A percentile compares a stretch with the other conserved stretches of the same genome.
phyloP scores from a whole-genome alignment of 371 early-diverging fungal genomes.

The Catenaria anguillulae region DNA sequence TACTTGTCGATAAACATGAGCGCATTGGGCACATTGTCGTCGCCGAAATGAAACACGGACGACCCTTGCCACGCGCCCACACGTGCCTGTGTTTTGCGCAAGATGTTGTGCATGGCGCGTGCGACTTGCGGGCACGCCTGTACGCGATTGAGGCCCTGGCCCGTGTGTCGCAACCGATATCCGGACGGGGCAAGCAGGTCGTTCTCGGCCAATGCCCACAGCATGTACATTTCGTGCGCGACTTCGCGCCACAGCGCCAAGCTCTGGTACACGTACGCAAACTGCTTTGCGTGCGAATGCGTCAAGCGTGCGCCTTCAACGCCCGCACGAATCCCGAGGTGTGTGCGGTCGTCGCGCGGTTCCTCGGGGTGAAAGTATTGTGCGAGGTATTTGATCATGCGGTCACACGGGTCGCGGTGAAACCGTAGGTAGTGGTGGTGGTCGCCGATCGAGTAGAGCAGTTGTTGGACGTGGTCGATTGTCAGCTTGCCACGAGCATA shows the following conservation, averaged over 20 bases:
- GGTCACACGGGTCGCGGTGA: slow-evolving; percentile 87
- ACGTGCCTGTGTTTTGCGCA: slow-evolving; percentile 70
- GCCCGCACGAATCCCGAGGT: slow-evolving; percentile 66
- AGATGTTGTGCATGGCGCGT: slow-evolving; percentile 70
- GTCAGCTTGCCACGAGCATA: slow-evolving; percentile 44
- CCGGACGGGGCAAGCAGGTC: slow-evolving; percentile 57
- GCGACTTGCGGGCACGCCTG: slow-evolving; percentile 69
- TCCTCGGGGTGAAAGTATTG: slow-evolving; percentile 27
- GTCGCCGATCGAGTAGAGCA: slow-evolving; percentile 87
- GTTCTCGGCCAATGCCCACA: slow-evolving; percentile 79
- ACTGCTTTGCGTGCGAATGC: slow-evolving; percentile 83
- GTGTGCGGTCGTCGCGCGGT: not conserved
- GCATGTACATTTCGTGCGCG: slow-evolving; percentile 86
- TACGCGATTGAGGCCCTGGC: slow-evolving; percentile 85
- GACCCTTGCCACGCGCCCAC: slow-evolving; percentile 88
- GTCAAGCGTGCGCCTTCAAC: slow-evolving; percentile 73
- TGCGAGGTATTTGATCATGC: slow-evolving; percentile 66
- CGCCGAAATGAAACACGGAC: slow-evolving; percentile 88
- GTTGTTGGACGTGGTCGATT: slow-evolving; percentile 63
- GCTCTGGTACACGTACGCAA: slow-evolving; percentile 83
- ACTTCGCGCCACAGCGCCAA: slow-evolving; percentile 80
- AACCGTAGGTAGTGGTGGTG: slow-evolving; percentile 83
- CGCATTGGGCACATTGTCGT: slow-evolving; percentile 81
- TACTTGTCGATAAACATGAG: slow-evolving; percentile 95
- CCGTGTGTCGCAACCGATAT: slow-evolving; percentile 84